These are phyloP conservation scores for Lasiosphaeria miniovina DNA, from an alignment of 495 filamentous ascomycete genomes.

Conservation along the genomic window DNA sequence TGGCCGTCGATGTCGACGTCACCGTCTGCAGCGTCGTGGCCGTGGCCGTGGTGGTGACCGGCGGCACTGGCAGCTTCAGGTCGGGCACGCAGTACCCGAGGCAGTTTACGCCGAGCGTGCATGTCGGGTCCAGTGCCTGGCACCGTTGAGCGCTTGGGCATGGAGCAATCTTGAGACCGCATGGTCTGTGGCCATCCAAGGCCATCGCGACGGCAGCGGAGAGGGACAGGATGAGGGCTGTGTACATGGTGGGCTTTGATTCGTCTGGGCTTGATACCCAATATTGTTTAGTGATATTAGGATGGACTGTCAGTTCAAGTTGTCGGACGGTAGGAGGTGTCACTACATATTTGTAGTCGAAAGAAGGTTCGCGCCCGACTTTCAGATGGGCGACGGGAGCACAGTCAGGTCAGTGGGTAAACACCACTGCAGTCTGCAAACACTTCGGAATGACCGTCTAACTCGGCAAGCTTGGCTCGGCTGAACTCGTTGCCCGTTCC, in stretches of 20 bases:
- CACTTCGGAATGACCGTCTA: neutral
- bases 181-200: slow-evolving; percentile 1
- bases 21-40: slow-evolving; percentile 3
- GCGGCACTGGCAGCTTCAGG: neutral
- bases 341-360: slow-evolving; percentile 3
- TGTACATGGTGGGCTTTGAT: neutral
- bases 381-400: neutral
- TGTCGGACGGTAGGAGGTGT: neutral
- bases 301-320: neutral
- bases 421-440: neutral
- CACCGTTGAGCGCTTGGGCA: slow-evolving; percentile 18
- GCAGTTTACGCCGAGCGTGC: slow-evolving; percentile 25
- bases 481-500: neutral
- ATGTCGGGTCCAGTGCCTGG: slow-evolving; percentile 16
- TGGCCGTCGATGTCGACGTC: slow-evolving; percentile 1
- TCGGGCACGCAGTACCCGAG: slow-evolving; percentile 15
- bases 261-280: neutral
- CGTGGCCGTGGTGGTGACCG: neutral
- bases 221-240: neutral
- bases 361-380: neutral
- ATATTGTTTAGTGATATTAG: neutral
- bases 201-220: neutral
- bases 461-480: slow-evolving; percentile 2
- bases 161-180: slow-evolving; percentile 27
- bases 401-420: neutral